Base-by-base conservation (phyloP, 75 land plant species). In the Picea sitchensis region DNA sequence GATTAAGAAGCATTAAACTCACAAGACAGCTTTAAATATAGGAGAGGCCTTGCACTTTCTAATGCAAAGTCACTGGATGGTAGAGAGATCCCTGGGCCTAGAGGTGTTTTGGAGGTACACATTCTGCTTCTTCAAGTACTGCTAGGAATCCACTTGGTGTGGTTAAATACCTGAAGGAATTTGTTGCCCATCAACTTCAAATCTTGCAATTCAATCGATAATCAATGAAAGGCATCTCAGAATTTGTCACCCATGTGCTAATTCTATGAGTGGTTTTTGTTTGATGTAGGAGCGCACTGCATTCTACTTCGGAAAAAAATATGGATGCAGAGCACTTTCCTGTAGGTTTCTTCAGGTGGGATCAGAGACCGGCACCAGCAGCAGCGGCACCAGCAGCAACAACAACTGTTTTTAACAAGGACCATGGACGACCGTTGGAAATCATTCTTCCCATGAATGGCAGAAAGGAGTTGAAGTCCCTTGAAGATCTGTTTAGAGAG, bases 401-500 rank as follows among this genome's bases (percentile, higher is more conserved):
- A 67, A 34, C 71, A 34, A 17, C 71, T 14, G 6, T 67, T 5
- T 71, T 71, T 11, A 71, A 71, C 56, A 71, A 71, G 51, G 74
- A 71, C 7, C 51, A 41, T 11, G 12, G n/a, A 41, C 18, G n/a
- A 15, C 21, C 74, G 20, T 71, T 71, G 41, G 74, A 71, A 21
- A 20, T 71, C 44, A 47, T 71, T 38, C 47, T 71, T 41, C 74
- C 74, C 14, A n/a, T 71, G n/a, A 71, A 71, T 71, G 21, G 23
- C n/a, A 71, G 56, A 44, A 71, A 71, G 51, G 74, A 71, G 44
- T 71, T 71, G 74, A 71, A 71, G 51, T 71, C 74, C 47, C 83
- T 96, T 62, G 95, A 92, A 78, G 99, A 96, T 30, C 68, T 96
- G 75, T 91, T 96, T 59, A 84, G 86, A 76, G 91, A 87, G 58